phyloP scores from a whole-genome alignment of 495 filamentous ascomycete species.

The Xylaria intraflava region DNA sequence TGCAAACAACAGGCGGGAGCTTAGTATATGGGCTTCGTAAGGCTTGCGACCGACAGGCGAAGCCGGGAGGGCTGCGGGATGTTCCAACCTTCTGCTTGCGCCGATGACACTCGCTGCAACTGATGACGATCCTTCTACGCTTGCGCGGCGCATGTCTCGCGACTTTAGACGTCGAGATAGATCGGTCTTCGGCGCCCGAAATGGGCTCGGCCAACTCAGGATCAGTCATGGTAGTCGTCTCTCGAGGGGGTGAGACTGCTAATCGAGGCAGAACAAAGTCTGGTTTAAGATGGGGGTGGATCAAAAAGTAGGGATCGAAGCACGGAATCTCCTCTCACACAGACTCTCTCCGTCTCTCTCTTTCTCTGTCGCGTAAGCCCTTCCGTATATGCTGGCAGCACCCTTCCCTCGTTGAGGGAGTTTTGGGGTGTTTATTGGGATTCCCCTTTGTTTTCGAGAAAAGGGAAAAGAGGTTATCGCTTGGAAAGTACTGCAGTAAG shows the following conservation, averaged over 20 bases:
- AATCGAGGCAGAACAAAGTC: not conserved
- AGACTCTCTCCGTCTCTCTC: too few relatives aligned
- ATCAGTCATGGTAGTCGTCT: constrained; percentile 17
- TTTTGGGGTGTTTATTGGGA: too few relatives aligned
- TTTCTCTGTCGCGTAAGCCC: too few relatives aligned
- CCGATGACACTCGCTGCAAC: constrained; percentile 57
- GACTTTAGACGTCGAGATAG: constrained; percentile 1
- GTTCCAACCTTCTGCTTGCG: constrained; percentile 53
- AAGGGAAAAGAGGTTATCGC: too few relatives aligned
- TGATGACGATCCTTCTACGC: constrained; percentile 54
- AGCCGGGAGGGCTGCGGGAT: not conserved
- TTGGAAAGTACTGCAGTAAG: too few relatives aligned
- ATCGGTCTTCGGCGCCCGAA: constrained; percentile 17
- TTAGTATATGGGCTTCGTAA: constrained; percentile 7
- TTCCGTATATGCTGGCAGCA: too few relatives aligned
- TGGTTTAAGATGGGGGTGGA: not conserved
- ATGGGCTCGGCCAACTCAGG: constrained; percentile 15
- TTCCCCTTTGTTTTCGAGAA: too few relatives aligned
- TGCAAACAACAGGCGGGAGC: constrained; percentile 16
- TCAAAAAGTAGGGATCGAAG: not conserved
- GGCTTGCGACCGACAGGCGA: constrained; percentile 1
- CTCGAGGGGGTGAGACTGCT: not conserved
- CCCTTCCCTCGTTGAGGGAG: too few relatives aligned
- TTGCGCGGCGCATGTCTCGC: constrained; percentile 39
- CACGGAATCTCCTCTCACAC: too few relatives aligned